phyloP scores from a whole-genome alignment of 176 grass and related monocot genomes.

The Ensete ventricosum region DNA sequence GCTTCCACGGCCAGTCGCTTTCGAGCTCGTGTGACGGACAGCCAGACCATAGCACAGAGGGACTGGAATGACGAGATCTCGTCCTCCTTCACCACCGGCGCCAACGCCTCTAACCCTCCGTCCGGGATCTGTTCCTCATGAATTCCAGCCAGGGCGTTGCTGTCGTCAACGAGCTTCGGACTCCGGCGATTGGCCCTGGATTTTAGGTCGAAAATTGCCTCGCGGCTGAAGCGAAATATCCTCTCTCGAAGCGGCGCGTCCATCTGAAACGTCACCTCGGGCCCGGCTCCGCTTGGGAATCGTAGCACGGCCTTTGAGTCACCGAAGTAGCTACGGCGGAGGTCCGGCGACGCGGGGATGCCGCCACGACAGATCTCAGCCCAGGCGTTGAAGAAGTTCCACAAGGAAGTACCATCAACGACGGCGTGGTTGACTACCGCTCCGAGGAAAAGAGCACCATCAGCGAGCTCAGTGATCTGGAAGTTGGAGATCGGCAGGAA shows the following conservation, averaged over 20 bases:
- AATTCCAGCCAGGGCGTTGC: constrained; percentile 31
- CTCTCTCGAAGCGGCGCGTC: constrained; percentile 61
- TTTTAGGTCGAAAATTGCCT: constrained; percentile 52
- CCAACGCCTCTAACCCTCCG: constrained; percentile 15
- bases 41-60: constrained; percentile 65
- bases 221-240: constrained; percentile 65
- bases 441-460: constrained; percentile 70
- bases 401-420: too few species aligned
- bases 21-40: constrained; percentile 51
- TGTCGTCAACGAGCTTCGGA: not conserved
- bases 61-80: constrained; percentile 84
- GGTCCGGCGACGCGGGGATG: constrained; percentile 40
- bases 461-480: constrained; percentile 70
- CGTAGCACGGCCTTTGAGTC: constrained; percentile 27
- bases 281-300: constrained; percentile 45
- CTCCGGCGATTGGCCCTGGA: constrained; percentile 31
- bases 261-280: constrained; percentile 57
- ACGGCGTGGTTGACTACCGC: constrained; percentile 5
- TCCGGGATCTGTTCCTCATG: constrained; percentile 64
- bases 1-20: constrained; percentile 34
- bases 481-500: constrained; percentile 58
- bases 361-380: constrained; percentile 54
- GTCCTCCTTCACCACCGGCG: not conserved
- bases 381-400: constrained; percentile 71
- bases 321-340: constrained; percentile 52